These are phyloP conservation scores for Fragaria ananassa DNA, from an alignment of 306 rosid species.

Conservation along the genomic window DNA sequence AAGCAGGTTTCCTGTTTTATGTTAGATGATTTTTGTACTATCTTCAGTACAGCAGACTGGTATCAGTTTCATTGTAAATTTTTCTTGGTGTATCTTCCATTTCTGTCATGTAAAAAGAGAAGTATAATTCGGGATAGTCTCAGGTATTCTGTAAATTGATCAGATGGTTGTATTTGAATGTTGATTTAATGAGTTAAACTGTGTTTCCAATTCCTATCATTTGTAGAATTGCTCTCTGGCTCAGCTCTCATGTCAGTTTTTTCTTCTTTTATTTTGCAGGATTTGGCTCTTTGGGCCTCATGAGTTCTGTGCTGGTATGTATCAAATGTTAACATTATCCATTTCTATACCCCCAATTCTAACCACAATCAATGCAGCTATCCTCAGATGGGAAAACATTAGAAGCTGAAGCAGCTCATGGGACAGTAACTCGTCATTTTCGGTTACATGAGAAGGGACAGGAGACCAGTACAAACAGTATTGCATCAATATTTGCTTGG, in stretches of 20 bases:
- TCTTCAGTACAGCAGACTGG: neutral
- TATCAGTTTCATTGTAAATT: neutral
- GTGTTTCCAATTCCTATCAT: neutral
- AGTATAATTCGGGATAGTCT: neutral
- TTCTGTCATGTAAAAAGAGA: neutral
- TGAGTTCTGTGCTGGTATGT: constrained; percentile 91
- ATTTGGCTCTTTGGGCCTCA: constrained; percentile 96
- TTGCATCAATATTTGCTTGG: constrained; percentile 99
- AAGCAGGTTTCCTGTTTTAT: neutral
- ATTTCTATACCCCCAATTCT: constrained; percentile 12
- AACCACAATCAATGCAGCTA: constrained; percentile 52
- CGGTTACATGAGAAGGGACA: constrained; percentile 88
- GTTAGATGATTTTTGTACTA: neutral
- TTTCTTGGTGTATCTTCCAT: neutral
- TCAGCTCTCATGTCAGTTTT: constrained; percentile 14
- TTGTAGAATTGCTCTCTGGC: neutral
- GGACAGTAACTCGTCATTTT: constrained; percentile 95
- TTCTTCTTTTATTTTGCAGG: constrained; percentile 46
- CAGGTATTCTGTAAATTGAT: neutral
- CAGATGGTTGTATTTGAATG: neutral
- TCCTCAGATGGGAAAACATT: constrained; percentile 95
- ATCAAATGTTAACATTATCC: constrained; percentile 13
- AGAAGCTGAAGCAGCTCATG: constrained; percentile 99
- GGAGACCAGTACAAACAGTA: constrained; percentile 97
- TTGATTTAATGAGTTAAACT: neutral